These are phyloP conservation scores for Lentinula sp. DNA, from an alignment of 768 basidiomycete genomes.

Conservation along the genomic window DNA sequence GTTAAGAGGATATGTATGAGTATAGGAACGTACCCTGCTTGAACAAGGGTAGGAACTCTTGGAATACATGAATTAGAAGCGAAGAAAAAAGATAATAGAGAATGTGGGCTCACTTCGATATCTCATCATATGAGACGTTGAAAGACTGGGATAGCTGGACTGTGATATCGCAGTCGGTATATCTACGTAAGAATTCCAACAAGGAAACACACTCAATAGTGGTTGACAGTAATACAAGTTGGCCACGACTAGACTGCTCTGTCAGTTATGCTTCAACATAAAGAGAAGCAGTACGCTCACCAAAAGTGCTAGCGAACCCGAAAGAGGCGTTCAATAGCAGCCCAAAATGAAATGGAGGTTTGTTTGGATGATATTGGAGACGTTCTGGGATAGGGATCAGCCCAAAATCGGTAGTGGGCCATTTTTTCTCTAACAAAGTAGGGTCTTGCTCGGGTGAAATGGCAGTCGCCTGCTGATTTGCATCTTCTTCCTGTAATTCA, in stretches of 20 bases:
- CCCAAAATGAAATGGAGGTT: slow-evolving; percentile 44
- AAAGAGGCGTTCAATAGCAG: slow-evolving; percentile 50
- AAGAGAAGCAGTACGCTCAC: slow-evolving; percentile 20
- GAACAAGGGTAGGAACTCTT: slow-evolving; percentile 61
- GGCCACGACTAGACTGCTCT: slow-evolving; percentile 29
- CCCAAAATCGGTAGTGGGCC: slow-evolving; percentile 45
- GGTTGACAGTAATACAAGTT: slow-evolving; percentile 86
- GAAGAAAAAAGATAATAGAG: slow-evolving; percentile 8
- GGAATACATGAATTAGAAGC: slow-evolving; percentile 13
- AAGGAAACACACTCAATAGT: slow-evolving; percentile 50
- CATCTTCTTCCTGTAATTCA: no score
- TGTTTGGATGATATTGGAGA: slow-evolving; percentile 44
- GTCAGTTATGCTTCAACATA: not conserved
- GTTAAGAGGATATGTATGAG: not conserved
- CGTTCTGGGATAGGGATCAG: slow-evolving; percentile 58
- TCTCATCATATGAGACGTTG: slow-evolving; percentile 28
- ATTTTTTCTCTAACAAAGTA: not conserved
- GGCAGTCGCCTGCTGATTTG: not conserved
- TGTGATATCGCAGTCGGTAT: slow-evolving; percentile 9
- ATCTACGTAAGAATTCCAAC: not conserved
- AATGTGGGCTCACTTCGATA: slow-evolving; percentile 26
- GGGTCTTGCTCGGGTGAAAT: not conserved
- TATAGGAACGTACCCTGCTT: slow-evolving; percentile 47
- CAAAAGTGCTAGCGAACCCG: slow-evolving; percentile 57
- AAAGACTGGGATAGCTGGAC: slow-evolving; percentile 39